Percentiles rank a stretch among this genome's conserved stretches.
These are phyloP conservation scores for Ambrosia trifida DNA, from an alignment of 129 eudicot species.

Conservation along the genomic window DNA sequence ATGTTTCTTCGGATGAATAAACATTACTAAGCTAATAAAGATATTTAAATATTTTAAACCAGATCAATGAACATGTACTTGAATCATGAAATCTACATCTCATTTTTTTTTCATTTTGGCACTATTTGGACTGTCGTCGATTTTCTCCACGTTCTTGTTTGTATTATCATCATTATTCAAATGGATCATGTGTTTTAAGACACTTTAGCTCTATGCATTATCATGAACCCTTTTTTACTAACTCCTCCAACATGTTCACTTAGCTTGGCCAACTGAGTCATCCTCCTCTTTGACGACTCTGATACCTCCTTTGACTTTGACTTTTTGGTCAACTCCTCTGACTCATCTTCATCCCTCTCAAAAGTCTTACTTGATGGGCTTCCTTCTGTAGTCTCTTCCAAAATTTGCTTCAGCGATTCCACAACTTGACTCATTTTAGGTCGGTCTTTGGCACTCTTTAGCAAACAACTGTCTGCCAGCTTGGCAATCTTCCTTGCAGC, in stretches of 20 bases:
- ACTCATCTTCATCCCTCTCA: constrained; percentile 39
- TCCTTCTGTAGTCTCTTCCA: constrained; percentile 45
- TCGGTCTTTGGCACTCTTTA: constrained; percentile 61
- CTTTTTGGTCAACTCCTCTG: constrained; percentile 36
- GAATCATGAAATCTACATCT: constrained; percentile 10
- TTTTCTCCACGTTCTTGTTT: constrained; percentile 6
- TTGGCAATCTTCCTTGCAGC: constrained; percentile 73
- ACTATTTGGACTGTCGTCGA: constrained; percentile 3
- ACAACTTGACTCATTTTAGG: constrained; percentile 92
- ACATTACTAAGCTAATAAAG: no score
- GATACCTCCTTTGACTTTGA: constrained; percentile 38
- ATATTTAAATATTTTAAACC: no score
- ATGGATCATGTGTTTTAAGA: constrained; percentile 32
- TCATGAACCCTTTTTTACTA: constrained; percentile 70
- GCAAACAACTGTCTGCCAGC: constrained; percentile 73
- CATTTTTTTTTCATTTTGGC: constrained; percentile 4
- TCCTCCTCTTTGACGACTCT: constrained; percentile 69
- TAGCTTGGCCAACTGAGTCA: constrained; percentile 72
- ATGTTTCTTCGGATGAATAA: no score
- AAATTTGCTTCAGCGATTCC: constrained; percentile 59
- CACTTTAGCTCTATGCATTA: constrained; percentile 84
- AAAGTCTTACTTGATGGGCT: constrained; percentile 45
- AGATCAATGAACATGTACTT: no score
- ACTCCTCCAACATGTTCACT: constrained; percentile 74
- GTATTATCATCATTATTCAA: not conserved